Evolutionary conservation across 495 filamentous ascomycete genomes (phyloP).

Genomic region (Beverwykella pulmonaria): DNA sequence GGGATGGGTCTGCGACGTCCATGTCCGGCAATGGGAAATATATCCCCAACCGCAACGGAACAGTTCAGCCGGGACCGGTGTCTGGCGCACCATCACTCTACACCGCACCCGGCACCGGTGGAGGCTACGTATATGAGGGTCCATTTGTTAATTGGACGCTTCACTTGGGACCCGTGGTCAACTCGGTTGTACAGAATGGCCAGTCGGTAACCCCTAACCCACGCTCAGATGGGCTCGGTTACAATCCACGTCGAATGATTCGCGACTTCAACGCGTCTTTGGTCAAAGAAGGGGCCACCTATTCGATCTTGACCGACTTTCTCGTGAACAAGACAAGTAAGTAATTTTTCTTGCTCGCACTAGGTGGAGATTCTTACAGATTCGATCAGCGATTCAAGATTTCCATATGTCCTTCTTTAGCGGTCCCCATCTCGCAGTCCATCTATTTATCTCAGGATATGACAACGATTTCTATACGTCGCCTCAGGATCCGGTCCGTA

Average conservation of each 20-base stretch:
- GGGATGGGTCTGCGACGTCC: constrained; percentile 62
- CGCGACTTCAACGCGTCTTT: constrained; percentile 14
- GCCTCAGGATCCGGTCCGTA: constrained; percentile 23
- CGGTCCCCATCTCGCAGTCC: constrained; percentile 16
- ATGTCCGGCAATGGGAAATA: constrained; percentile 63
- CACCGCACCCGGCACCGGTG: constrained; percentile 57
- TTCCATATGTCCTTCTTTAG: constrained; percentile 12
- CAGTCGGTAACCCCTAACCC: background rate
- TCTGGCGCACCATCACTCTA: constrained; percentile 15
- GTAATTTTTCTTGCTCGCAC: background rate
- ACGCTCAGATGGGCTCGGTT: constrained; percentile 14
- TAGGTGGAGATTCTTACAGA: background rate
- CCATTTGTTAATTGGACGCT: constrained; percentile 52
- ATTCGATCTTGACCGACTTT: background rate
- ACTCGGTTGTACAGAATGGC: background rate
- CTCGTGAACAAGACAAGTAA: constrained; percentile 8
- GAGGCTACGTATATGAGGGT: constrained; percentile 63
- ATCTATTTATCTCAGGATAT: constrained; percentile 6
- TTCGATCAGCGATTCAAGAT: background rate
- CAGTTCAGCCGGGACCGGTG: constrained; percentile 19
- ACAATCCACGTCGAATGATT: constrained; percentile 18
- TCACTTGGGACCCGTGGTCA: constrained; percentile 18
- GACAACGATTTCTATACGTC: constrained; percentile 20
- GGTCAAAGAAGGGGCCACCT: background rate
- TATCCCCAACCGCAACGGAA: constrained; percentile 46